Percentiles rank a stretch among this genome's conserved stretches.
Evolutionary conservation across 2,329 filamentous ascomycete species (phyloP).

Genomic region (Aureobasidium subglaciale): DNA sequence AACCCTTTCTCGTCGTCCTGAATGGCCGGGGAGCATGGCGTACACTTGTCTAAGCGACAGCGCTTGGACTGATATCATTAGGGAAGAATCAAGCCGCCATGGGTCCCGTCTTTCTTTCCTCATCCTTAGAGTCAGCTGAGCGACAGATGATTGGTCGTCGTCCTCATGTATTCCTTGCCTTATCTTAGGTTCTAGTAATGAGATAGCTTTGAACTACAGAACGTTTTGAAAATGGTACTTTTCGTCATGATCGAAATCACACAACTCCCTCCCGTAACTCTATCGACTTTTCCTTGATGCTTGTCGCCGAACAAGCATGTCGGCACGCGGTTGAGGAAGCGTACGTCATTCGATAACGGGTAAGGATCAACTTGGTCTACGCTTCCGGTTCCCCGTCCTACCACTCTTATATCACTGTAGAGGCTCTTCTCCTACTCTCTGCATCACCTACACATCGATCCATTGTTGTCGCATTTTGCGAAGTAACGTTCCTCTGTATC

Average conservation of each 20-base stretch:
- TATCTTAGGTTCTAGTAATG: conserved; percentile 5
- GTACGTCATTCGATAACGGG: not conserved
- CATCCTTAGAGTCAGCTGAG: conserved; percentile 1
- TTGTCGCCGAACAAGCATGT: conserved; percentile 5
- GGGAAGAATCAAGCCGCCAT: not conserved
- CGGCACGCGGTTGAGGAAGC: not conserved
- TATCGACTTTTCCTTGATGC: not conserved
- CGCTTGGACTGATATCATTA: not conserved
- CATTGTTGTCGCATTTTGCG: not conserved
- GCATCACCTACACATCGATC: not conserved
- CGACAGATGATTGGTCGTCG: not conserved
- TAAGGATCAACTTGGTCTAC: not conserved
- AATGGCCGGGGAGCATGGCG: conserved; percentile 7
- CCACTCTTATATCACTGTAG: too few species aligned
- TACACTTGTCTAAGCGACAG: not conserved
- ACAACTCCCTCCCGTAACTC: not conserved
- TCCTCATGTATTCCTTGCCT: conserved; percentile 4
- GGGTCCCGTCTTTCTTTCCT: not conserved
- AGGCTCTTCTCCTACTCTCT: not conserved
- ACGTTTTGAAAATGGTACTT: not conserved
- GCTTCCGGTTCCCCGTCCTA: too few species aligned
- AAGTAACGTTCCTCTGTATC: not conserved
- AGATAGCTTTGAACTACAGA: conserved; percentile 10
- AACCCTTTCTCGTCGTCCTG: conserved; percentile 11
- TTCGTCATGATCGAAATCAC: conserved; percentile 5